A percentile compares a stretch with the other conserved stretches of the same genome.
Evolutionary conservation across 140 eudicot genomes (phyloP).

Genomic region (Senecio squalidus): DNA sequence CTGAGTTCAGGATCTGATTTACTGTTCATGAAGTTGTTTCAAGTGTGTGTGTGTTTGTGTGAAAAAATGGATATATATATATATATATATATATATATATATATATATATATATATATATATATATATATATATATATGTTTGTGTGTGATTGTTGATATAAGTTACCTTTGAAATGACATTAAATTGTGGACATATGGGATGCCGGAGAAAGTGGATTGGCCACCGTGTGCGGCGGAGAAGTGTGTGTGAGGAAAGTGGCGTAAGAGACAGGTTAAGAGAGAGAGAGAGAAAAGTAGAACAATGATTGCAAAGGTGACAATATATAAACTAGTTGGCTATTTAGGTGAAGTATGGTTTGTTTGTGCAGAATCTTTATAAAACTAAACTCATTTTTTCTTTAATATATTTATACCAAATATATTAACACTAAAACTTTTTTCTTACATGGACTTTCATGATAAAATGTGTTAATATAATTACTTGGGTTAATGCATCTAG

Average conservation of each 20-base stretch:
- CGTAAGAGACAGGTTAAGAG: slow-evolving; percentile 38
- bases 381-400: too few species aligned
- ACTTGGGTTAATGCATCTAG: too few species aligned
- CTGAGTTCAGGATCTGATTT: slow-evolving; percentile 19
- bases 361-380: too few species aligned
- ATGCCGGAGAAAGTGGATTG: slow-evolving; percentile 33
- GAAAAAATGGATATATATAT: not conserved
- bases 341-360: too few species aligned
- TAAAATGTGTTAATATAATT: too few species aligned
- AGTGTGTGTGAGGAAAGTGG: slow-evolving; percentile 24
- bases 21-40: slow-evolving; percentile 10
- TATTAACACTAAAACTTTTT: too few species aligned
- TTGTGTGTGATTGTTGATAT: not conserved
- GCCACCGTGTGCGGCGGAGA: slow-evolving; percentile 33
- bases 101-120: too few species aligned
- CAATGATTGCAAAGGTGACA: slow-evolving; percentile 36
- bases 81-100: too few species aligned
- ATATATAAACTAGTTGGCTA: slow-evolving; percentile 39
- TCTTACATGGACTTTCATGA: too few species aligned
- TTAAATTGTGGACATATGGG: not conserved
- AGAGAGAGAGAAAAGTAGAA: slow-evolving; percentile 14
- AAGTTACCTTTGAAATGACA: slow-evolving; percentile 16
- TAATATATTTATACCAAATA: too few species aligned
- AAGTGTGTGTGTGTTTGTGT: slow-evolving; percentile 9
- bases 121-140: too few species aligned